Evolutionary conservation across 2,329 filamentous ascomycete species (phyloP).

Genomic region (Diaporthe vaccinii): DNA sequence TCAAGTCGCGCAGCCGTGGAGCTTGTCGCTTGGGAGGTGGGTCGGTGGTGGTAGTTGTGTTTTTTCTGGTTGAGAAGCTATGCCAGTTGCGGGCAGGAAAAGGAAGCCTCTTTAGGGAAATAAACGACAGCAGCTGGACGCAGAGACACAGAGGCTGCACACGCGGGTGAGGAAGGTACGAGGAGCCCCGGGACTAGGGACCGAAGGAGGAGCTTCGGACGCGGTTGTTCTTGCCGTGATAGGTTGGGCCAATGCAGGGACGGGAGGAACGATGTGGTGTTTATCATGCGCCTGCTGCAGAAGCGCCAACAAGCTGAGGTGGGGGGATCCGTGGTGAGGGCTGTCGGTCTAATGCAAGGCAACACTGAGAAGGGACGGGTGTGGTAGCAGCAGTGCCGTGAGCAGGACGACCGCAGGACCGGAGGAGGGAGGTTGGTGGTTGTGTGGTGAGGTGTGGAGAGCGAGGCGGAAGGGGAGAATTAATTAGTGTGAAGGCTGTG

Average conservation of each 20-base stretch:
- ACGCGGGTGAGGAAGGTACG: constrained; percentile 20
- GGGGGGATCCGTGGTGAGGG: constrained; percentile 31
- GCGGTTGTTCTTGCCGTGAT: constrained; percentile 36
- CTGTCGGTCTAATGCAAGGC: constrained; percentile 36
- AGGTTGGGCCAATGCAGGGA: constrained; percentile 30
- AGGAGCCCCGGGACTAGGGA: background rate
- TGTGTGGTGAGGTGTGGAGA: constrained; percentile 16
- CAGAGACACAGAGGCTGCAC: constrained; percentile 1
- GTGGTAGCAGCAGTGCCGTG: constrained; percentile 8
- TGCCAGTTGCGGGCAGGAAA: constrained; percentile 12
- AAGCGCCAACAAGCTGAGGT: constrained; percentile 28
- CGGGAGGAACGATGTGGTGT: constrained; percentile 31
- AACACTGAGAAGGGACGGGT: constrained; percentile 13
- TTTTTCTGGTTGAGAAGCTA: background rate
- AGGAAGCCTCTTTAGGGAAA: constrained; percentile 15
- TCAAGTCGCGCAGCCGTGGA: constrained; percentile 15
- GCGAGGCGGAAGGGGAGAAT: constrained; percentile 20
- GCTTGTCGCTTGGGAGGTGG: background rate
- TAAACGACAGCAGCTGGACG: constrained; percentile 13
- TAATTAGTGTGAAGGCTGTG: constrained; percentile 4
- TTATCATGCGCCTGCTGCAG: constrained; percentile 23
- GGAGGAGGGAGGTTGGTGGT: background rate
- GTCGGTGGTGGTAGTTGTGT: background rate
- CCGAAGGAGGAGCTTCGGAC: constrained; percentile 19
- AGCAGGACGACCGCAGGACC: constrained; percentile 3